Conservation (phyloP, 768 basidiomycete species). For the Lactarius akahatsu region DNA sequence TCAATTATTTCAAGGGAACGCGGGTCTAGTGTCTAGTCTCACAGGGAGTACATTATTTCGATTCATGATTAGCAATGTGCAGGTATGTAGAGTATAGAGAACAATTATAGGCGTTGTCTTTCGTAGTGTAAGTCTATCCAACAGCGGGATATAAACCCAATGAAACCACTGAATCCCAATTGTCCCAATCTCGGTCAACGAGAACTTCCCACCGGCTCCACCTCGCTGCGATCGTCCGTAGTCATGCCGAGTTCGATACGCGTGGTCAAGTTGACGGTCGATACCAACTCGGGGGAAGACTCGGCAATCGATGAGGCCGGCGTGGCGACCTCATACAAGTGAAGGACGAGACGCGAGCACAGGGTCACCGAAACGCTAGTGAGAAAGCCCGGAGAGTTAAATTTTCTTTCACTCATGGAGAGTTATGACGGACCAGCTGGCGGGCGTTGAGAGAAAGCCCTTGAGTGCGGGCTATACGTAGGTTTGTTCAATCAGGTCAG, state of each 20-base stretch:
- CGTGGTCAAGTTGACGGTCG: constrained; percentile 31
- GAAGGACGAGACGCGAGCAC: constrained; percentile 57
- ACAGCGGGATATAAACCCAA: not conserved
- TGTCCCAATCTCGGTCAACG: not conserved
- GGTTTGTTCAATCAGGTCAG: constrained; percentile 23
- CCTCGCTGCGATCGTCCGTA: not conserved
- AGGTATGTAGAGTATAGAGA: not conserved
- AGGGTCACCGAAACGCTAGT: constrained; percentile 49
- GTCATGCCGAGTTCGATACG: constrained; percentile 18
- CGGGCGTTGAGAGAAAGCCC: constrained; percentile 50
- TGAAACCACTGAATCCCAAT: not conserved
- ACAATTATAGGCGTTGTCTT: not conserved
- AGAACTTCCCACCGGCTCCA: not conserved
- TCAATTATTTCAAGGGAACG: not conserved
- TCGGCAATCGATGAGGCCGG: not conserved
- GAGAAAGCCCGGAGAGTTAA: not conserved
- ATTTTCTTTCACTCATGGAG: not conserved
- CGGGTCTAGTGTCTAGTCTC: no score
- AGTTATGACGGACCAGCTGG: constrained; percentile 43
- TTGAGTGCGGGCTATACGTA: constrained; percentile 42
- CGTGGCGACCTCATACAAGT: constrained; percentile 46
- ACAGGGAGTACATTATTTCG: not conserved
- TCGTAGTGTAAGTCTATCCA: not conserved
- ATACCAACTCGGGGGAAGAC: constrained; percentile 13
- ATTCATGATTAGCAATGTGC: not conserved